phyloP scores from a whole-genome alignment of 768 basidiomycete species.

The Chalciporus piperatus region DNA sequence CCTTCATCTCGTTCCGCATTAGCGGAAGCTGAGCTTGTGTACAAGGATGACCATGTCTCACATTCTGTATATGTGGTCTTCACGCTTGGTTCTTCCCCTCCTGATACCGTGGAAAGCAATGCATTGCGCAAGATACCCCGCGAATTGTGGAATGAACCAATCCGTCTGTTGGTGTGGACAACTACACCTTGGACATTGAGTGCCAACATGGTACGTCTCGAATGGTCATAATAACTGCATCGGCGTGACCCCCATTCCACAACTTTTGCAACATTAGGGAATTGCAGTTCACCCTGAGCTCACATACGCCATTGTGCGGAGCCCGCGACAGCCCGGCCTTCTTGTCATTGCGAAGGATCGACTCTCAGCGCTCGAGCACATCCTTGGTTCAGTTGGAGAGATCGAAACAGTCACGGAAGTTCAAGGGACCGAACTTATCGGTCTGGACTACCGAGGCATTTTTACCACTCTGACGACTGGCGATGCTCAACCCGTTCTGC shows the following conservation, averaged over 20 bases:
- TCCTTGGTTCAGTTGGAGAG: conserved; percentile 22
- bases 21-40: conserved; percentile 91
- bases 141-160: conserved; percentile 31
- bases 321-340: conserved; percentile 25
- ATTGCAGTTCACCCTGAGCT: conserved; percentile 81
- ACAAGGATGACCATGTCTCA: conserved; percentile 86
- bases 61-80: conserved; percentile 87
- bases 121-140: conserved; percentile 22
- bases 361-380: conserved; percentile 32
- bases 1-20: conserved; percentile 92
- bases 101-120: conserved; percentile 13
- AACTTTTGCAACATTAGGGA: conserved; percentile 49
- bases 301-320: conserved; percentile 55
- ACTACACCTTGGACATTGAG: conserved; percentile 98
- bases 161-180: conserved; percentile 85
- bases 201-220: conserved; percentile 78
- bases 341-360: conserved; percentile 55
- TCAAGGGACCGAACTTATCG: conserved; percentile 50
- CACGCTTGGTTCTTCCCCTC: conserved; percentile 43
- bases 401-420: conserved; percentile 21
- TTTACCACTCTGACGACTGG: conserved; percentile 42
- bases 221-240: not conserved
- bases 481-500: not conserved
- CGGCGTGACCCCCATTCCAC: too few relatives aligned
- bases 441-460: conserved; percentile 55